Conservation (phyloP, 169 alveolate species). For the Cryptosporidium xiaoi region DNA sequence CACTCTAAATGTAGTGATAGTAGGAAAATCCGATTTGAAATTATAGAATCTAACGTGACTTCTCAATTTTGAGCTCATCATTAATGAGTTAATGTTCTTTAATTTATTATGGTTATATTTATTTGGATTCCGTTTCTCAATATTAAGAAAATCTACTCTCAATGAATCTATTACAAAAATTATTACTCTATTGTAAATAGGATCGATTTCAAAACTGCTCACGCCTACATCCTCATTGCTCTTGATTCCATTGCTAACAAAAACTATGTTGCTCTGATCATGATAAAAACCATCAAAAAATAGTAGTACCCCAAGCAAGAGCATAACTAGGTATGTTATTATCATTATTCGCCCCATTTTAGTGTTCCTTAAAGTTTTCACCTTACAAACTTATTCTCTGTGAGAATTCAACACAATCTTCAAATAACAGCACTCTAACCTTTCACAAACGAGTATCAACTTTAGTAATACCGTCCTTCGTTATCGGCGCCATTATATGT, state of each 20-base stretch:
- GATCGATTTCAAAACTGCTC: constrained; percentile 3
- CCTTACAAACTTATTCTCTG: no score
- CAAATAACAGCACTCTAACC: no score
- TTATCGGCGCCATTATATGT: no score
- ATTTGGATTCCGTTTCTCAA: constrained; percentile 17
- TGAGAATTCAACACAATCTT: no score
- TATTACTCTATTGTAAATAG: constrained; percentile 36
- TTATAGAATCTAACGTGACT: constrained; percentile 40
- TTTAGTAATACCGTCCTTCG: no score
- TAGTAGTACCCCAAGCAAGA: constrained; percentile 9
- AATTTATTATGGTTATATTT: constrained; percentile 11
- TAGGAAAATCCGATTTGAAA: constrained; percentile 49
- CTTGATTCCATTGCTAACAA: not conserved
- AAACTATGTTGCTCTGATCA: not conserved
- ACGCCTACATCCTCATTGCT: not conserved
- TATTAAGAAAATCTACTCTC: constrained; percentile 30
- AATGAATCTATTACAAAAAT: constrained; percentile 31
- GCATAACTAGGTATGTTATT: not conserved
- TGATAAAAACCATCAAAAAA: constrained; percentile 39
- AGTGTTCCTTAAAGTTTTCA: no score
- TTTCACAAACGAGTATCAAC: no score
- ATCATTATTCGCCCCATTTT: not conserved
- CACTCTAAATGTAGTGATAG: constrained; percentile 39
- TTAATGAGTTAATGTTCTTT: not conserved
- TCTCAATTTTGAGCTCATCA: constrained; percentile 9